Evolutionary conservation across 257 asterid genomes (phyloP), one percentile per base, ranked within the genome.

Genomic region (Capsicum rhomboideum): DNA sequence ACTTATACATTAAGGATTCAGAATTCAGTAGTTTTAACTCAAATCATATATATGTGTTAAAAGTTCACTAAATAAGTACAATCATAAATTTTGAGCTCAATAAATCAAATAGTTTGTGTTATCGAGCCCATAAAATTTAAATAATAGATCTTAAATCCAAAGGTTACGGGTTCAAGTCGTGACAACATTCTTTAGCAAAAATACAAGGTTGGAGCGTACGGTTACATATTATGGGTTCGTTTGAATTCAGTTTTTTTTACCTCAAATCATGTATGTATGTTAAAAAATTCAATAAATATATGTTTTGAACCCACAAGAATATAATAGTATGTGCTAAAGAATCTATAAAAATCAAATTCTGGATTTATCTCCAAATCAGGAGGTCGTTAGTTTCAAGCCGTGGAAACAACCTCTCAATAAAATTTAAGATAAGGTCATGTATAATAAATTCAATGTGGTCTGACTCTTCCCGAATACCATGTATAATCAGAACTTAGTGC

Each of bases 381-480:
- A 13, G 0, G 0, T 14, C 31, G 0, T 1, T 1, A 14, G 13
- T 64, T 64, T 64, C 1, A 34, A 34, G 0, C 3, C 5, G 4
- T 9, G 0, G 0, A 69, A 68, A 34, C 4, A 37, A 37, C 2
- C 9, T 8, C 26, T 67, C 3, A 17, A 21, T 31, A 67, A 29
- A 66, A 31, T 66, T 16, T 0, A 31, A 67, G 8, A 2, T 17
- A 67, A 17, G 6, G 0, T 40, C 9, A 20, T 18, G 1, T 40
- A 20, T 5, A 37, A 10, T n/a, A n/a, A 0, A 71, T 8, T 71
- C 0, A 71, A 40, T n/a, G 1, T n/a, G 17, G 0, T 40, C 0
- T 5, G 12, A 5, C 18, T 40, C 54, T 66, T 66, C 0, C 1
- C 11, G 0, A 5, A n/a, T 6, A 13, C 72, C 11, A 2, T 6